Evolutionary conservation across 257 asterid species (phyloP).

Genomic region (Knoxia roxburghii): DNA sequence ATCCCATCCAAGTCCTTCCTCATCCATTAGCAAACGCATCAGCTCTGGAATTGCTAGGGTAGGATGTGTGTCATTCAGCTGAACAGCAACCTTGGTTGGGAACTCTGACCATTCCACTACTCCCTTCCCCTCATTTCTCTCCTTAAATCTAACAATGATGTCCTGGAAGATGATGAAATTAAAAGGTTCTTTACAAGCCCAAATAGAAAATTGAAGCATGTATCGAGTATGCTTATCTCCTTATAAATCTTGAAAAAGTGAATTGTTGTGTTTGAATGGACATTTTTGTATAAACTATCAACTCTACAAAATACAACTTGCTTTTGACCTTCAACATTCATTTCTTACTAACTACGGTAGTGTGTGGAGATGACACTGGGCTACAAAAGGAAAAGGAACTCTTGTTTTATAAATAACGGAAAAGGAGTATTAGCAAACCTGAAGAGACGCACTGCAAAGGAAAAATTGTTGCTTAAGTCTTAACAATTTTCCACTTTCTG

Average conservation of each 20-base stretch:
- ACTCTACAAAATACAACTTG: too few species aligned
- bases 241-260: not conserved
- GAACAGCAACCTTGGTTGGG: slow-evolving; percentile 92
- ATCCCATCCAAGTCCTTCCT: slow-evolving; percentile 96
- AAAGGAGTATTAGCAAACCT: slow-evolving; percentile 45
- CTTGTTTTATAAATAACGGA: not conserved
- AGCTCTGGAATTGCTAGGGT: slow-evolving; percentile 97
- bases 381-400: not conserved
- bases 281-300: not conserved
- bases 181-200: not conserved
- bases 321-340: not conserved
- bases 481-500: slow-evolving; percentile 85
- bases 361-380: not conserved
- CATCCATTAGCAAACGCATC: slow-evolving; percentile 93
- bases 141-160: slow-evolving; percentile 82
- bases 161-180: slow-evolving; percentile 46
- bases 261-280: not conserved
- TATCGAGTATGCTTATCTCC: not conserved
- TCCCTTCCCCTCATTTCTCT: slow-evolving; percentile 48
- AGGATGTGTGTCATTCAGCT: slow-evolving; percentile 97
- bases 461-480: slow-evolving; percentile 95
- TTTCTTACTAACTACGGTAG: not conserved
- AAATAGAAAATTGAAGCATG: not conserved
- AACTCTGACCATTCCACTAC: slow-evolving; percentile 69
- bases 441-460: slow-evolving; percentile 98